Conservation (phyloP, 164 flowering plant species). For the Tetracentron sinense region DNA sequence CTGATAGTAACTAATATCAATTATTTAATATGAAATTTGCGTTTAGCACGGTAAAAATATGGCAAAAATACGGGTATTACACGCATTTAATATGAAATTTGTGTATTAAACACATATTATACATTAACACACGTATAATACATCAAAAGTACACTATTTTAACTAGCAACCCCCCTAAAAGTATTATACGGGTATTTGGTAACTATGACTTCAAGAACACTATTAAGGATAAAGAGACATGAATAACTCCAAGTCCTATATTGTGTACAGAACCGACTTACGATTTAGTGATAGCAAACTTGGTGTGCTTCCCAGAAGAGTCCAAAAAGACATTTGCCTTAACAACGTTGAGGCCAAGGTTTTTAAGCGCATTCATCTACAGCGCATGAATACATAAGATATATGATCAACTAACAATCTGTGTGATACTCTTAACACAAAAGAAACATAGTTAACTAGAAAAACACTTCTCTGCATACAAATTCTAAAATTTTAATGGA, state of each 20-base stretch:
- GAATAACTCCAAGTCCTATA: background rate
- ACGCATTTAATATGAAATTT: too few relatives aligned
- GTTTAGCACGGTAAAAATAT: too few relatives aligned
- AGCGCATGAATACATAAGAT: conserved; percentile 22
- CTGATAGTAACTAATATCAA: background rate
- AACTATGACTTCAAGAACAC: conserved; percentile 6
- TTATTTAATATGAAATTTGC: too few relatives aligned
- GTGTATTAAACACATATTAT: too few relatives aligned
- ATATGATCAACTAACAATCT: background rate
- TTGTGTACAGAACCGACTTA: conserved; percentile 34
- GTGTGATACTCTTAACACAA: background rate
- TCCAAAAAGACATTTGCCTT: conserved; percentile 94
- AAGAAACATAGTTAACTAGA: background rate
- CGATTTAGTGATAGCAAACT: conserved; percentile 85
- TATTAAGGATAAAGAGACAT: background rate
- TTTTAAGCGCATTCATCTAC: conserved; percentile 92
- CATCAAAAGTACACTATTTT: too few relatives aligned
- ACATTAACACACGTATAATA: too few relatives aligned
- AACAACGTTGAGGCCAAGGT: conserved; percentile 87
- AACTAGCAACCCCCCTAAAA: too few relatives aligned
- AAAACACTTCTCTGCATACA: background rate
- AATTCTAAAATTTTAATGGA: too few relatives aligned
- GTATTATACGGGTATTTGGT: too few relatives aligned
- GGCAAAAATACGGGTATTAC: too few relatives aligned
- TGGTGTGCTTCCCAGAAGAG: conserved; percentile 97